Conservation (phyloP, 495 filamentous ascomycete species). For the Entonaema liquescens region DNA sequence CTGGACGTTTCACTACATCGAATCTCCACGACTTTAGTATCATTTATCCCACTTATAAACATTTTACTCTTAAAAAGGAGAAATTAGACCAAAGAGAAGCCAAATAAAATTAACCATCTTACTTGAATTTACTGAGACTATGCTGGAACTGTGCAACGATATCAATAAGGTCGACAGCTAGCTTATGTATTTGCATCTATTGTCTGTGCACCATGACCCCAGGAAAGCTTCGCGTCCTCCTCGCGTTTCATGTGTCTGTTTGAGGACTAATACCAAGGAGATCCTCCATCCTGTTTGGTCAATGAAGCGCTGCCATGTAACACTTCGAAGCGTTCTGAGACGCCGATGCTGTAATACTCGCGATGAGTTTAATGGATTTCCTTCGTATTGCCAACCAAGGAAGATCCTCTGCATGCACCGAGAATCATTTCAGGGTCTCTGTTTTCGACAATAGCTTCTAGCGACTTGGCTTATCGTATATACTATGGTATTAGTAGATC, state of each 20-base stretch:
- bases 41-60: neutral
- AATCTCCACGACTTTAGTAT: neutral
- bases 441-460: conserved; percentile 15
- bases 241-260: conserved; percentile 31
- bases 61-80: neutral
- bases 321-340: conserved; percentile 32
- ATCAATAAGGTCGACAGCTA: neutral
- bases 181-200: neutral
- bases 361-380: conserved; percentile 20
- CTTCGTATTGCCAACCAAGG: conserved; percentile 24
- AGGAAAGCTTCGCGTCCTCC: neutral
- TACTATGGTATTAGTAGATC: neutral
- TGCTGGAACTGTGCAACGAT: neutral
- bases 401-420: conserved; percentile 28
- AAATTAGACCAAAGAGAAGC: neutral
- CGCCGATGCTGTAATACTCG: conserved; percentile 25
- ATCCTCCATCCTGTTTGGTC: conserved; percentile 10
- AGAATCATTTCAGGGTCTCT: conserved; percentile 27
- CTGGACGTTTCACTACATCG: neutral
- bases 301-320: conserved; percentile 27
- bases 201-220: neutral
- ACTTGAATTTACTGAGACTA: neutral
- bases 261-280: neutral
- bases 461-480: conserved; percentile 18
- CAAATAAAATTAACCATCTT: neutral